phyloP scores from a whole-genome alignment of 2,329 filamentous ascomycete genomes.

The Aspergillus hortae region DNA sequence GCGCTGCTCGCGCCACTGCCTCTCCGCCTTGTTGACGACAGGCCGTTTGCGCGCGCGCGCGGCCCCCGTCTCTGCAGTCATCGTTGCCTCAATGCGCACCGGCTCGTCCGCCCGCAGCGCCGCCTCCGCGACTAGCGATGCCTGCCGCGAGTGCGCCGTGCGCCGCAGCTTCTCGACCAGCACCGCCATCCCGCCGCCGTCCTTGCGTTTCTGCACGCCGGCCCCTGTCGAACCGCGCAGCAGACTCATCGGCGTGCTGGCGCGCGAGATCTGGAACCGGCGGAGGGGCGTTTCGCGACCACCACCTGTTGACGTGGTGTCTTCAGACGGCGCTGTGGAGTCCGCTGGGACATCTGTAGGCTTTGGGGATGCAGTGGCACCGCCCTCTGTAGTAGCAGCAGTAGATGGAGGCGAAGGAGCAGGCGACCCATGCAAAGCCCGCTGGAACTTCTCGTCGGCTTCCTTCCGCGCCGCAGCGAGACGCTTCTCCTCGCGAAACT shows the following conservation, averaged over 20 bases:
- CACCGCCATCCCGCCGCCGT: slow-evolving; percentile 29
- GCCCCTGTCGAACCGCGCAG: slow-evolving; percentile 23
- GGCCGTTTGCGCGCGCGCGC: slow-evolving; percentile 34
- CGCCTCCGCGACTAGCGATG: slow-evolving; percentile 30
- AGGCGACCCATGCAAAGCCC: slow-evolving; percentile 23
- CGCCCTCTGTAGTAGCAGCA: neutral
- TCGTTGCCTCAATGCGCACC: slow-evolving; percentile 5
- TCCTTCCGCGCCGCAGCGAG: slow-evolving; percentile 26
- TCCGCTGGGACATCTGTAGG: neutral
- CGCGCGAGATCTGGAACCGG: slow-evolving; percentile 39
- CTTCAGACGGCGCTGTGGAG: neutral
- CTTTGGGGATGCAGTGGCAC: slow-evolving; percentile 4
- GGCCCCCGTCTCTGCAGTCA: slow-evolving; percentile 7
- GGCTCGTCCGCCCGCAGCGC: slow-evolving; percentile 16
- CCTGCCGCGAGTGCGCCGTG: slow-evolving; percentile 30
- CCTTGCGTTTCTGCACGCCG: slow-evolving; percentile 35
- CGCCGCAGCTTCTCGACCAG: slow-evolving; percentile 38
- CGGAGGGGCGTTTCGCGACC: slow-evolving; percentile 24
- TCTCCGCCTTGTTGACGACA: slow-evolving; percentile 40
- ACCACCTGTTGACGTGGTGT: slow-evolving; percentile 5
- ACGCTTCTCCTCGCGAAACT: slow-evolving; percentile 34
- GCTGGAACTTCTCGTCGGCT: slow-evolving; percentile 26
- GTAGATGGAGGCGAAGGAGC: neutral
- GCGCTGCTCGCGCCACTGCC: slow-evolving; percentile 34
- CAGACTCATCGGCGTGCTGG: slow-evolving; percentile 23